Conservation (phyloP, 73 alveolate species). For the Tetrahymena thermophila region DNA sequence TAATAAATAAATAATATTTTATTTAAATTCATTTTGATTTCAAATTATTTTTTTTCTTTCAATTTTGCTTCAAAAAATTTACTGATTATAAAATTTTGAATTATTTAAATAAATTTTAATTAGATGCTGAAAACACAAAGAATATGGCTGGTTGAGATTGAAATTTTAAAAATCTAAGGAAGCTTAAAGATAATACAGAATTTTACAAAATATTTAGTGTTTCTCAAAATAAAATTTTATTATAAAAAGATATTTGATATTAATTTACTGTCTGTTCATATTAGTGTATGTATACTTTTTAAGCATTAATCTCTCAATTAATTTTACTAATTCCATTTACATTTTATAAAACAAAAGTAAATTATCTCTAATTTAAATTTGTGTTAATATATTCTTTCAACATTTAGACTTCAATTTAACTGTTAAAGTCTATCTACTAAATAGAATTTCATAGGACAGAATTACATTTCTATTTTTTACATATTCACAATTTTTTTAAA, state of each 20-base stretch:
- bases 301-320: neutral
- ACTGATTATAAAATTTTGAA: neutral
- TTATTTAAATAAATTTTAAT: neutral
- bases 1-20: too few species aligned
- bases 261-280: neutral
- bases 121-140: conserved; percentile 1
- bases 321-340: too few species aligned
- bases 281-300: neutral
- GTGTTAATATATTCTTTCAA: too few species aligned
- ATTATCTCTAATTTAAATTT: too few species aligned
- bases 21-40: too few species aligned
- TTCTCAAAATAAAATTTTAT: neutral
- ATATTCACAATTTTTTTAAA: too few species aligned
- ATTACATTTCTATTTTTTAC: too few species aligned
- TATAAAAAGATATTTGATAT: neutral
- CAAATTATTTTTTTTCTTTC: neutral
- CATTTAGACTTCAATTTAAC: too few species aligned
- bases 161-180: neutral
- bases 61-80: neutral
- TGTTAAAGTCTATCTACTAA: too few species aligned
- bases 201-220: neutral
- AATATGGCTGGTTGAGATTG: neutral
- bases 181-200: neutral
- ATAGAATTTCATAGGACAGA: too few species aligned
- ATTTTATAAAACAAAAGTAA: too few species aligned